Evolutionary conservation across 306 rosid genomes (phyloP).

Genomic region (Benincasa hispida): DNA sequence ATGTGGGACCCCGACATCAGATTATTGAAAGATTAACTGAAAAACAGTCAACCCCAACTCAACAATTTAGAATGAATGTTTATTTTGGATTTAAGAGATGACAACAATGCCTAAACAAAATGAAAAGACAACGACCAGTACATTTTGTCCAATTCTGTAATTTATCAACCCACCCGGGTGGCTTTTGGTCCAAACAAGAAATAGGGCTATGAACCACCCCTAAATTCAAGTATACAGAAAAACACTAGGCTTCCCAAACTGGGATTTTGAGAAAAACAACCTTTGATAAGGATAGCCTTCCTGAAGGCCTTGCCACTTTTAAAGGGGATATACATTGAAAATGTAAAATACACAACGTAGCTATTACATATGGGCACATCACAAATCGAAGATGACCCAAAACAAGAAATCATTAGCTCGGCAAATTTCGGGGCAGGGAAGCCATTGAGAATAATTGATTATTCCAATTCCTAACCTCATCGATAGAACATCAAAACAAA

Average conservation of each 20-base stretch:
- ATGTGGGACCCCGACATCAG: background rate
- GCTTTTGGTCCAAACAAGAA: background rate
- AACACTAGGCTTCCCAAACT: background rate
- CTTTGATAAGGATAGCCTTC: background rate
- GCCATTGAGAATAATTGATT: background rate
- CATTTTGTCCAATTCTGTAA: background rate
- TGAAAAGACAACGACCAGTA: background rate
- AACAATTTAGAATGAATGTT: background rate
- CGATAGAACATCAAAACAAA: background rate
- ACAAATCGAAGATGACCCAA: background rate
- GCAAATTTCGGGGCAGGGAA: too few relatives aligned
- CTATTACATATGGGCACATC: background rate
- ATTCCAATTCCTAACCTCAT: background rate
- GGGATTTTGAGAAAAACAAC: background rate
- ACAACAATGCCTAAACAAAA: background rate
- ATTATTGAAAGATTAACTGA: background rate
- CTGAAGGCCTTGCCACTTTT: background rate
- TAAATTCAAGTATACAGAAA: background rate
- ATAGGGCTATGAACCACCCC: background rate
- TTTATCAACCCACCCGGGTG: background rate
- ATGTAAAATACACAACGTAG: background rate
- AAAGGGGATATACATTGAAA: background rate
- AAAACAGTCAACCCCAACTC: background rate
- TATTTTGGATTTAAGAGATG: background rate
- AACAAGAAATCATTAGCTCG: background rate